Evolutionary conservation across 2,329 filamentous ascomycete species (phyloP), one percentile per base, ranked within the genome.

Genomic region (Sporothrix phasma): DNA sequence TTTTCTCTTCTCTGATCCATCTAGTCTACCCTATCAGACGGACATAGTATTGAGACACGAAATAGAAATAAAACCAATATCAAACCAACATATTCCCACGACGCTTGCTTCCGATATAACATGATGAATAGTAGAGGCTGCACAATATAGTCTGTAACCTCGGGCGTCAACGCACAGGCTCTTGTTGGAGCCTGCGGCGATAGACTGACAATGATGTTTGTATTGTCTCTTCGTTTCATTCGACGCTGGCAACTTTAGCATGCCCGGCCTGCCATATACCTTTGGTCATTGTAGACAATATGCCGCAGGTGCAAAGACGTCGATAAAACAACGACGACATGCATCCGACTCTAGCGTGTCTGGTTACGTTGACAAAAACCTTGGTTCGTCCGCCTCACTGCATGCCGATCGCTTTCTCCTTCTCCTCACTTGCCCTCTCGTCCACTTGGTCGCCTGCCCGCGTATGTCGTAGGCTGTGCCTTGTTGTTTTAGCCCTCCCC

Each of bases 1-100:
- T 43, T 66, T 72, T 68, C 67, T 69, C 67, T 69, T 72, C 72
- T 66, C 59, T 59, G 56, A 31, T 58, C n/a, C 53, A 15, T 24
- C 59, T 64, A 70, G 69, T 71, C 70, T 66, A 70, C 72, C 66
- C 59, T 64, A 60, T 3, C 26, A 7, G 22, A 26, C 26, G 29
- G 51, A 56, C 10, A 37, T 31, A 37, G 19, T 13, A 39, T 39
- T 39, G 39, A 56, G 31, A 39, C 10, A 39, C 51, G 51, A 56
- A 41, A 29, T 29, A 58, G 54, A n/a, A 58, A 58, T 43, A 29
- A 26, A 58, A 13, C 17, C 7, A 58, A 29, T 29, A 43, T 41
- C 29, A 43, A 58, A 58, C 34, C 54, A 58, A 43, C 15, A 43
- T 3, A n/a, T 37, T 10, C n/a, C n/a, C n/a, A n/a, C n/a, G n/a